A percentile compares a stretch with the other conserved stretches of the same genome.
These are phyloP conservation scores for Dactylellina cionopaga DNA, from an alignment of 2,329 filamentous ascomycete species.

Conservation along the genomic window DNA sequence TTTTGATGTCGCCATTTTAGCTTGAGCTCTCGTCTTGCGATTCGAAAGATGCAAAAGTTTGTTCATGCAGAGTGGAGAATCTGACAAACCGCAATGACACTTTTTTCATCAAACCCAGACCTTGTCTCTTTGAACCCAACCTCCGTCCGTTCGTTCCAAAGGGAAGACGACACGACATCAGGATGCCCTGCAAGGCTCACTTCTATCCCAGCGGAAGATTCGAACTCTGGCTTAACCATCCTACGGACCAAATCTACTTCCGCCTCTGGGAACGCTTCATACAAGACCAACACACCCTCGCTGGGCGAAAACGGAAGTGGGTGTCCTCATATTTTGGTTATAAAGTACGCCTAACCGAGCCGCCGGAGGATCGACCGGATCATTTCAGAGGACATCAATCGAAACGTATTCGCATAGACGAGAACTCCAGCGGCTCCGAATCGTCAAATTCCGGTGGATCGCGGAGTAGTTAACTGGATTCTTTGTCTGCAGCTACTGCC, in stretches of 20 bases:
- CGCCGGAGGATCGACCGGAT: conserved; percentile 11
- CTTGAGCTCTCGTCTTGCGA: too few relatives aligned
- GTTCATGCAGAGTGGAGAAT: conserved; percentile 14
- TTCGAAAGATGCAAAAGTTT: conserved; percentile 14
- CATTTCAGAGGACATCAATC: conserved; percentile 11
- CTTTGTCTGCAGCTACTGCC: not conserved
- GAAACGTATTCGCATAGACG: conserved; percentile 18
- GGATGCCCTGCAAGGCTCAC: conserved; percentile 51
- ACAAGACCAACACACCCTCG: conserved; percentile 42
- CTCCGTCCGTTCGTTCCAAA: not conserved
- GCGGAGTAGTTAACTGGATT: not conserved
- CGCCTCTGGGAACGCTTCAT: conserved; percentile 50
- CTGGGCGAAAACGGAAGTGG: conserved; percentile 48
- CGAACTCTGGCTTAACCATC: conserved; percentile 49
- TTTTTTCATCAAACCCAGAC: not conserved
- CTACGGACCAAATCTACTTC: conserved; percentile 48
- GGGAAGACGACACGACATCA: not conserved
- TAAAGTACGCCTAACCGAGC: conserved; percentile 39
- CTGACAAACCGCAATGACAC: not conserved
- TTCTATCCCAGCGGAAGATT: conserved; percentile 48
- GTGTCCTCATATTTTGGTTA: conserved; percentile 50
- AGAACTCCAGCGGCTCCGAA: conserved; percentile 13
- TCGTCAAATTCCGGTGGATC: conserved; percentile 9
- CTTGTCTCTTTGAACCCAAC: conserved; percentile 16
- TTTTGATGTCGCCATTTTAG: conserved; percentile 36